Conservation (phyloP, 139 green algal genomes). For the Tetraselmis chui region DNA sequence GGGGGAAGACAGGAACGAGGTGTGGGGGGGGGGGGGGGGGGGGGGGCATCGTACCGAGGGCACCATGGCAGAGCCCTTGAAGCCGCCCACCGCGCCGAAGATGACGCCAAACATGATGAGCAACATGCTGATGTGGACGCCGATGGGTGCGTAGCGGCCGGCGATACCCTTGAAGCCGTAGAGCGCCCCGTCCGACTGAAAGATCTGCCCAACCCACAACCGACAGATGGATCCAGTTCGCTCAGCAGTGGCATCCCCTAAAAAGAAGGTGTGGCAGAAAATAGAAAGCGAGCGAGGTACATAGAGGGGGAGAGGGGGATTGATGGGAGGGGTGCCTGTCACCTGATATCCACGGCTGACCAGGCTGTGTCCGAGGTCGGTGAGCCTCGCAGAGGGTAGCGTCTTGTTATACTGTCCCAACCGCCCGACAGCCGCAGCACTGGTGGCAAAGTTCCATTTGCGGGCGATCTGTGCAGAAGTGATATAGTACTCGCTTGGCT, state of each 20-base stretch:
- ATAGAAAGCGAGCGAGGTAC: no score
- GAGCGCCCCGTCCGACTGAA: slow-evolving; percentile 64
- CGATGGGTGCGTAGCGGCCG: slow-evolving; percentile 88
- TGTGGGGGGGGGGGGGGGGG: no score
- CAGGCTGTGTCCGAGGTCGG: slow-evolving; percentile 59
- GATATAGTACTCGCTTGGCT: no score
- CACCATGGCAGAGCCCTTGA: slow-evolving; percentile 71
- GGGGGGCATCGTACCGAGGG: slow-evolving; percentile 12
- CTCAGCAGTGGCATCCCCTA: no score
- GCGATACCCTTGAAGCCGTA: slow-evolving; percentile 97
- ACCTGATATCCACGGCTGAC: slow-evolving; percentile 68
- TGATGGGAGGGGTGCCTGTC: not conserved
- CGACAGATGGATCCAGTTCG: no score
- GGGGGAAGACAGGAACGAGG: no score
- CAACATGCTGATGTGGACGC: slow-evolving; percentile 88
- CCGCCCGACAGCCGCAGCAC: slow-evolving; percentile 16
- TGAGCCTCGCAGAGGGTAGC: slow-evolving; percentile 57
- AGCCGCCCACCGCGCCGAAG: slow-evolving; percentile 65
- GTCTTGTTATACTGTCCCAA: slow-evolving; percentile 19
- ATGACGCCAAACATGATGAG: slow-evolving; percentile 72
- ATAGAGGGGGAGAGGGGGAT: no score
- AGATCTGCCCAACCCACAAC: slow-evolving; percentile 57
- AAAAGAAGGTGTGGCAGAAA: no score
- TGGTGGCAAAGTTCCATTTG: slow-evolving; percentile 29
- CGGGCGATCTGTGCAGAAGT: not conserved